Conservation (phyloP, 2,329 filamentous ascomycete genomes). For the Phaeosphaeriaceae sp. region DNA sequence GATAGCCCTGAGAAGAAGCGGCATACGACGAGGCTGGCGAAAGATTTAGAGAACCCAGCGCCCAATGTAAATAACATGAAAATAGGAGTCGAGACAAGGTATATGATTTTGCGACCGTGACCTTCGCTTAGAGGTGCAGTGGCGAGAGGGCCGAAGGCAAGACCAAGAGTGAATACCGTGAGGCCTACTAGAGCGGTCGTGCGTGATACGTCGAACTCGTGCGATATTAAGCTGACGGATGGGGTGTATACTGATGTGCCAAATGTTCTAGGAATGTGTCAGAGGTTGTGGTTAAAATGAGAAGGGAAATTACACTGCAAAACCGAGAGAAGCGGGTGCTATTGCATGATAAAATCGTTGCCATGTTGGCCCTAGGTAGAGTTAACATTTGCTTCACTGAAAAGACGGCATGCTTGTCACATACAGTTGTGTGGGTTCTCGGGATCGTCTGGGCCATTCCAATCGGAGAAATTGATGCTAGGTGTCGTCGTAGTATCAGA, state of each 20-base stretch:
- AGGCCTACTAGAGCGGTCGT: slow-evolving; percentile 66
- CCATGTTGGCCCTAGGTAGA: slow-evolving; percentile 33
- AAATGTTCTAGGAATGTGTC: slow-evolving; percentile 53
- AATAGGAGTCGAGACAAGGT: slow-evolving; percentile 54
- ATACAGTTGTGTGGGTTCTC: slow-evolving; percentile 50
- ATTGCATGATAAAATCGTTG: slow-evolving; percentile 42
- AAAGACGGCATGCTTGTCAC: too few species aligned
- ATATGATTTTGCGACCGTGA: slow-evolving; percentile 62
- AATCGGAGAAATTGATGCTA: slow-evolving; percentile 21
- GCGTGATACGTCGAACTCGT: slow-evolving; percentile 60
- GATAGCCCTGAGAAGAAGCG: slow-evolving; percentile 76
- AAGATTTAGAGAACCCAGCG: slow-evolving; percentile 58
- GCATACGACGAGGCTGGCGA: slow-evolving; percentile 60
- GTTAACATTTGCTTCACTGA: too few species aligned
- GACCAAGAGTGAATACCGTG: slow-evolving; percentile 65
- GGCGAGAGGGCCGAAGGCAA: slow-evolving; percentile 65
- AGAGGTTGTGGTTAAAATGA: background rate
- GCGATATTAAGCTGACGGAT: slow-evolving; percentile 54
- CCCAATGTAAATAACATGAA: slow-evolving; percentile 65
- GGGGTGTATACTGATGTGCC: slow-evolving; percentile 63
- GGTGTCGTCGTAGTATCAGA: background rate
- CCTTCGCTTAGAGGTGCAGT: slow-evolving; percentile 66
- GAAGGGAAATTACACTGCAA: slow-evolving; percentile 40
- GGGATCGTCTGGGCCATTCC: slow-evolving; percentile 43
- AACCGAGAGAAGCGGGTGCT: slow-evolving; percentile 44